phyloP scores from a whole-genome alignment of 2,329 filamentous ascomycete genomes.

The Paecilomyces variotii region DNA sequence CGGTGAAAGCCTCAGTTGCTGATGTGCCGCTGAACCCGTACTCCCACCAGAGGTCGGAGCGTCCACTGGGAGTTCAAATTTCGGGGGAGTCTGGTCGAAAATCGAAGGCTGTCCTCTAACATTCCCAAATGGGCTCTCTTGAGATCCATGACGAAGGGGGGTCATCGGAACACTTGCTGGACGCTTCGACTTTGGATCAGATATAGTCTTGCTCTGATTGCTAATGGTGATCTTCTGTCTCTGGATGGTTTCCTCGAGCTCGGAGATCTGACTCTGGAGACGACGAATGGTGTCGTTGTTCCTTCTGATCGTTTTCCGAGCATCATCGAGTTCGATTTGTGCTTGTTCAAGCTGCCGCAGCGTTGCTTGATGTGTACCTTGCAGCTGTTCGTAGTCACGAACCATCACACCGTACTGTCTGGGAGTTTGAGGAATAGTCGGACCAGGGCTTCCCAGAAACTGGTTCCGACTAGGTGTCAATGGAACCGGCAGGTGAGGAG shows the following conservation, averaged over 20 bases:
- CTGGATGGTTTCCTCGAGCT: constrained; percentile 11
- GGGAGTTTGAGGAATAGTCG: background rate
- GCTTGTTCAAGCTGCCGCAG: constrained; percentile 6
- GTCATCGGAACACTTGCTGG: constrained; percentile 5
- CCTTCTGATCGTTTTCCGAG: constrained; percentile 1
- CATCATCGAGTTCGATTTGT: constrained; percentile 6
- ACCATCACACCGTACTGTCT: background rate
- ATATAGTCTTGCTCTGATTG: constrained; percentile 20
- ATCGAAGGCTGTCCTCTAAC: background rate
- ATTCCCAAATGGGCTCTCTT: constrained; percentile 3
- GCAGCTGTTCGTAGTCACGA: background rate
- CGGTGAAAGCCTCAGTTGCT: too few species aligned
- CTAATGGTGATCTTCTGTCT: constrained; percentile 17
- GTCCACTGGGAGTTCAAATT: constrained; percentile 1
- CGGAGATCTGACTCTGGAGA: constrained; percentile 8
- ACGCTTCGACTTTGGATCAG: constrained; percentile 12
- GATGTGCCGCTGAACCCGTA: background rate
- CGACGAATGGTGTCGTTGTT: constrained; percentile 4
- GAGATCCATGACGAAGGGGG: constrained; percentile 4
- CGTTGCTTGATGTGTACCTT: background rate
- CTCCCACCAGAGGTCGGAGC: background rate
- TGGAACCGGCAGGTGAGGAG: background rate
- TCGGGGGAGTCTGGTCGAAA: constrained; percentile 10
- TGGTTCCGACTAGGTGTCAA: background rate
- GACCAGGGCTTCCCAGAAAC: background rate